Evolutionary conservation across 495 filamentous ascomycete species (phyloP).

Genomic region (Parathielavia appendiculata): DNA sequence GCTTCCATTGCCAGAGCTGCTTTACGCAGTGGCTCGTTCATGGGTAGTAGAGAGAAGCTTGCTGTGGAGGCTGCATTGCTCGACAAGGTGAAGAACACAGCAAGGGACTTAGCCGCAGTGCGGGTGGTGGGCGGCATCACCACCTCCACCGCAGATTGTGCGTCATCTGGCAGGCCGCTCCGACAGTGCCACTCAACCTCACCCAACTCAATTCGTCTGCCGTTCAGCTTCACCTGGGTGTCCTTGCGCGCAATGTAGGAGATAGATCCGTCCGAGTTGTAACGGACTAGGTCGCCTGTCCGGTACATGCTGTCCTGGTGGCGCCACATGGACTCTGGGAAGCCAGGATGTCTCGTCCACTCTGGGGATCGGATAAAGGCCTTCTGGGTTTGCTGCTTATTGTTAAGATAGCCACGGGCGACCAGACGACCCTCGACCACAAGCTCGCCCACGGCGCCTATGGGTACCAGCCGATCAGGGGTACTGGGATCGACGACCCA

Average conservation of each 20-base stretch:
- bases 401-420: slow-evolving; percentile 41
- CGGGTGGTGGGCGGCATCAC: slow-evolving; percentile 9
- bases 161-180: slow-evolving; percentile 21
- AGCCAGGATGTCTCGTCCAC: slow-evolving; percentile 35
- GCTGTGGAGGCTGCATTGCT: background rate
- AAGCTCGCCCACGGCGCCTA: slow-evolving; percentile 46
- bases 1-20: slow-evolving; percentile 21
- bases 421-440: slow-evolving; percentile 42
- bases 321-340: slow-evolving; percentile 26
- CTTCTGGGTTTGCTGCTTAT: slow-evolving; percentile 31
- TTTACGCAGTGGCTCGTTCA: slow-evolving; percentile 7
- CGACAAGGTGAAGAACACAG: slow-evolving; percentile 20
- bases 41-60: slow-evolving; percentile 16
- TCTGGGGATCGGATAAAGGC: slow-evolving; percentile 31
- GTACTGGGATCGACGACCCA: slow-evolving; percentile 55
- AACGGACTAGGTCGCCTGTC: slow-evolving; percentile 53
- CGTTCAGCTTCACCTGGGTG: slow-evolving; percentile 40
- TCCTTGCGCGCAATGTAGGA: slow-evolving; percentile 35
- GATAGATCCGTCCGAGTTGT: slow-evolving; percentile 38
- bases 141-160: slow-evolving; percentile 19
- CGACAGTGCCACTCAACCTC: slow-evolving; percentile 51
- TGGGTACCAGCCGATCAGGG: slow-evolving; percentile 42
- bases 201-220: slow-evolving; percentile 37
- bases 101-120: slow-evolving; percentile 17
- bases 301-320: slow-evolving; percentile 33